phyloP scores from a whole-genome alignment of 371 early-diverging fungal genomes.

The Saksenaea oblongispora region DNA sequence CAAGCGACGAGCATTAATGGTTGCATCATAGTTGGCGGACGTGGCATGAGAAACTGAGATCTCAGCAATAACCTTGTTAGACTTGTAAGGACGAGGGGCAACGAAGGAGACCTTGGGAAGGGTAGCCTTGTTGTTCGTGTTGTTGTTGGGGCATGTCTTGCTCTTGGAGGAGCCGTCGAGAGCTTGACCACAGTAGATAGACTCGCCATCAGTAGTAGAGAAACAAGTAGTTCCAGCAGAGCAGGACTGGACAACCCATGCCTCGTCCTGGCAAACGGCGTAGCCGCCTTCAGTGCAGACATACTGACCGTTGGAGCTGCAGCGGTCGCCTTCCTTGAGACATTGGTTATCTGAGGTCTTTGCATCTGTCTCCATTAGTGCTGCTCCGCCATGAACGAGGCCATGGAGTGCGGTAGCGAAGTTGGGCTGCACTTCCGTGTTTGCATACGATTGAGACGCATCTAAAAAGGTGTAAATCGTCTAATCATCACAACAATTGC shows the following conservation, averaged over 20 bases:
- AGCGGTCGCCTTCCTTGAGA: conserved; percentile 13
- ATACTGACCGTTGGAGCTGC: conserved; percentile 19
- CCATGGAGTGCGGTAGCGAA: conserved; percentile 35
- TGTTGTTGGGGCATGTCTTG: conserved; percentile 13
- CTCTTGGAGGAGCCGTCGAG: neutral
- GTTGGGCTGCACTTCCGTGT: conserved; percentile 28
- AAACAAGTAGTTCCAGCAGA: conserved; percentile 28
- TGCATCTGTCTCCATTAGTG: neutral
- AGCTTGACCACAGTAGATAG: conserved; percentile 38
- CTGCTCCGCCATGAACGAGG: conserved; percentile 23
- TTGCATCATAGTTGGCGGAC: conserved; percentile 20
- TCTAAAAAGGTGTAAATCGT: conserved; percentile 13
- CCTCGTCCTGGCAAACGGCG: conserved; percentile 28
- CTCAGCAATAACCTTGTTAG: conserved; percentile 26
- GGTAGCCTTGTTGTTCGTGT: neutral
- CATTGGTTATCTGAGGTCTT: neutral
- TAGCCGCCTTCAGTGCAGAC: conserved; percentile 22
- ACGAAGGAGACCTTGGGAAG: neutral
- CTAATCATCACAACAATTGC: neutral
- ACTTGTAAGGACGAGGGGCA: conserved; percentile 26
- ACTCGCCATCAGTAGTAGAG: conserved; percentile 29
- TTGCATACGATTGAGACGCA: conserved; percentile 46
- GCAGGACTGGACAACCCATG: conserved; percentile 30
- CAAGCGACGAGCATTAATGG: conserved; percentile 37
- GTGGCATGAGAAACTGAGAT: conserved; percentile 18